Evolutionary conservation across 2,329 filamentous ascomycete species (phyloP), one percentile per base, ranked within the genome.

Genomic region (Aspergillus ustus): DNA sequence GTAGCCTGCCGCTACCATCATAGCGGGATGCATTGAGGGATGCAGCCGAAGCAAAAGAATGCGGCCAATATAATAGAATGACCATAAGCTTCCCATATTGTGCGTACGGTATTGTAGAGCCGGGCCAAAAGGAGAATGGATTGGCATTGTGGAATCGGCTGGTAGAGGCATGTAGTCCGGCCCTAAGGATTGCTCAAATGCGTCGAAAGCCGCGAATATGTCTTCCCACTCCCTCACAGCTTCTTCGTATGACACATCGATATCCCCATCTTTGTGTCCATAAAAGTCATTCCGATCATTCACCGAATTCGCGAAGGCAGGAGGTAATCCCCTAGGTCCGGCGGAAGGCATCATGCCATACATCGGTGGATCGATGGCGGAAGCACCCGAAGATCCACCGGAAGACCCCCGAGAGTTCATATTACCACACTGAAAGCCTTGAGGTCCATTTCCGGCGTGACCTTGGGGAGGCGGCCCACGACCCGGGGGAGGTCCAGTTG

Each of bases 1-100:
- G 65, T 96, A 84, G 7, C 89, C 90, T 0, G 92, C 92, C 2
- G 95, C 93, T 69, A 93, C 86, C 87, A 96, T 93, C 40, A 93
- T 91, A 8, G 93, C 89, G 0, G 94, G 92, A 0, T 93, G 94
- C 93, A 97, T 97, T 25, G 86, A 86, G 0, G 95, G 95, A 68
- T 97, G 93, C 1, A 89, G 84, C 37, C 95, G 86, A 62, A 94
- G 83, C n/a, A 95, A 84, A 57, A 93, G 84, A 60, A 98, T 94
- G 51, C 92, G 84, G 0, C 89, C 89, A 82, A 94, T 91, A 76
- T 96, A 91, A 74, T 91, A 93, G 66, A 93, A 90, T 72, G 91
- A 88, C 92, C 93, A 97, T 22, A 97, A 83, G 37, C 91, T 90
- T 2, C 91, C 91, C 65, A 98, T 90, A n/a, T 90, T 89, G 74